These are phyloP conservation scores for Hanseniaspora pseudoguilliermondii DNA, from an alignment of 805 yeast species.

Conservation along the genomic window DNA sequence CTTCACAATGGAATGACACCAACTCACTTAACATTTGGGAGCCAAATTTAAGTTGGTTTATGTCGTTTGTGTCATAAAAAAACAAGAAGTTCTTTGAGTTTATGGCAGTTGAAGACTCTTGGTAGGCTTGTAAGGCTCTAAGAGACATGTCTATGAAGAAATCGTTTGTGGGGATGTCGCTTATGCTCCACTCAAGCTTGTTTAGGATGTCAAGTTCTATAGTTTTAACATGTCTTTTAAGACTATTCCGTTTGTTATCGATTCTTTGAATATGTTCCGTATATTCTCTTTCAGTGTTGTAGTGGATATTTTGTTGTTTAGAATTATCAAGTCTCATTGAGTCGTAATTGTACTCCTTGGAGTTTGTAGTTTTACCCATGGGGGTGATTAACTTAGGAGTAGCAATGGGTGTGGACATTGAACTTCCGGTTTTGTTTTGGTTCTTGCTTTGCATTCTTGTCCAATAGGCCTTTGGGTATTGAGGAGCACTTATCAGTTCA, in stretches of 20 bases:
- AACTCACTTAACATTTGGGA: conserved; percentile 54
- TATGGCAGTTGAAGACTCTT: conserved; percentile 14
- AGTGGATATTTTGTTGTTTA: background rate
- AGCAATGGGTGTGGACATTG: conserved; percentile 8
- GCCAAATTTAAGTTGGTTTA: conserved; percentile 40
- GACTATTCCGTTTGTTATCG: conserved; percentile 3
- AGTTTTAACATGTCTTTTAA: conserved; percentile 36
- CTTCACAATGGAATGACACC: conserved; percentile 47
- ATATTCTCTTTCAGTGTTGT: background rate
- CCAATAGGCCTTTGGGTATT: background rate
- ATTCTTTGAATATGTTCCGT: conserved; percentile 5
- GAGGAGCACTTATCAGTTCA: conserved; percentile 36
- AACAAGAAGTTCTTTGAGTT: conserved; percentile 15
- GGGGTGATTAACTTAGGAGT: conserved; percentile 4
- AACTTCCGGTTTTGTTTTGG: conserved; percentile 22
- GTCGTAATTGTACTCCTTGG: conserved; percentile 25
- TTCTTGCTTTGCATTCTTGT: background rate
- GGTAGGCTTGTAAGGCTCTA: conserved; percentile 16
- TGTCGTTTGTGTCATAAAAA: conserved; percentile 19
- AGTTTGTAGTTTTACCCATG: conserved; percentile 30
- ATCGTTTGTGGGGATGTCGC: conserved; percentile 47
- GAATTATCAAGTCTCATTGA: background rate
- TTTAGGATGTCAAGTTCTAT: conserved; percentile 59
- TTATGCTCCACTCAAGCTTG: conserved; percentile 51
- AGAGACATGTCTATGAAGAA: conserved; percentile 47